phyloP scores from a whole-genome alignment of 345 rosid species.

The Eucalyptus victrix region DNA sequence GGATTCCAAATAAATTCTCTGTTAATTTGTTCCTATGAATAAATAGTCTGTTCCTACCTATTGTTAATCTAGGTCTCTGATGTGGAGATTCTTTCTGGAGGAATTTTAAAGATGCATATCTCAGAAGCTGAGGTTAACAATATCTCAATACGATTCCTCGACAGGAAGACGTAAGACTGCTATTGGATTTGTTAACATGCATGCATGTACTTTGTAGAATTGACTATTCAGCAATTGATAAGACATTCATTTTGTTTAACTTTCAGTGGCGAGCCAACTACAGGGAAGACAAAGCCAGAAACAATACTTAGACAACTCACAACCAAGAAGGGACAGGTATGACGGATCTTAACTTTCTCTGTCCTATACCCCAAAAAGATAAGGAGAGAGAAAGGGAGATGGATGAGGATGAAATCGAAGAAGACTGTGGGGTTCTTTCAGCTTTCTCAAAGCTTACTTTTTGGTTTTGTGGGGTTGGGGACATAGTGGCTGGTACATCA shows the following conservation, averaged over 20 bases:
- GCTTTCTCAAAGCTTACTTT: neutral
- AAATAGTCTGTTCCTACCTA: neutral
- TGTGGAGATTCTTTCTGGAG: slow-evolving; percentile 89
- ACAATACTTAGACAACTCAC: slow-evolving; percentile 87
- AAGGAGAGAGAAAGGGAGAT: neutral
- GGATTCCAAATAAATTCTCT: neutral
- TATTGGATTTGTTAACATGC: neutral
- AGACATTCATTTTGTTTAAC: neutral
- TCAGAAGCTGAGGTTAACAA: slow-evolving; percentile 93
- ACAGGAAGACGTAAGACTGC: slow-evolving; percentile 76
- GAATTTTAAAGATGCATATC: slow-evolving; percentile 74
- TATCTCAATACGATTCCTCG: slow-evolving; percentile 78
- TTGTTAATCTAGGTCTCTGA: slow-evolving; percentile 53
- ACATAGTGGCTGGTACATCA: neutral
- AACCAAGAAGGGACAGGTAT: slow-evolving; percentile 95
- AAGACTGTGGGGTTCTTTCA: neutral
- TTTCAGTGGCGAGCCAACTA: slow-evolving; percentile 80
- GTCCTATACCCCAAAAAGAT: neutral
- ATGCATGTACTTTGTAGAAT: neutral
- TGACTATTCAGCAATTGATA: neutral
- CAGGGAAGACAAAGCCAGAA: slow-evolving; percentile 77
- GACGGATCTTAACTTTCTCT: neutral
- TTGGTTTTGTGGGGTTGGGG: neutral
- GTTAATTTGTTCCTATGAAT: neutral
- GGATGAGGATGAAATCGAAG: neutral